phyloP scores from a whole-genome alignment of 352 stramenopile species.

The Globisporangium middletonii region DNA sequence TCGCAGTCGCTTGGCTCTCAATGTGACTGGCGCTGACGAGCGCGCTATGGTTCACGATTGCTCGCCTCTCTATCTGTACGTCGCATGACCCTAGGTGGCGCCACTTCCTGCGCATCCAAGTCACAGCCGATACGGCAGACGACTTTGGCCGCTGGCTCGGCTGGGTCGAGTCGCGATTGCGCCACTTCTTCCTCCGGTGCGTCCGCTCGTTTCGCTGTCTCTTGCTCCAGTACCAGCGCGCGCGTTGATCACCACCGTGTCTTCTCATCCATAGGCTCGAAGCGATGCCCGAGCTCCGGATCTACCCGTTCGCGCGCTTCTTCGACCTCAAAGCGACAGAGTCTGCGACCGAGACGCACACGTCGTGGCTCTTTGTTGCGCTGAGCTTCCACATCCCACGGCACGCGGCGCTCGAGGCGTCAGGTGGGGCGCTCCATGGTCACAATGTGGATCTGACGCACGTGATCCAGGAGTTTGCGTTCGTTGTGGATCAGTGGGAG shows the following conservation, averaged over 20 bases:
- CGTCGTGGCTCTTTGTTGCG: conserved; percentile 74
- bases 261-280: conserved; percentile 38
- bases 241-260: background rate
- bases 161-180: conserved; percentile 83
- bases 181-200: conserved; percentile 74
- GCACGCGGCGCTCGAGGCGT: background rate
- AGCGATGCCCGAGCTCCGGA: conserved; percentile 41
- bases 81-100: conserved; percentile 36
- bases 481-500: conserved; percentile 72
- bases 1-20: background rate
- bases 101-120: conserved; percentile 78
- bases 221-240: too few relatives aligned
- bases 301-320: conserved; percentile 79
- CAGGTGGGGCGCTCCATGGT: conserved; percentile 3
- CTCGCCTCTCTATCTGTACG: background rate
- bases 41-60: background rate
- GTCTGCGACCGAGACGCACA: conserved; percentile 20
- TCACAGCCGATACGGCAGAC: conserved; percentile 44
- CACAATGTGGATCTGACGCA: conserved; percentile 60
- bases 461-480: conserved; percentile 73
- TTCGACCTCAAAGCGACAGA: conserved; percentile 45
- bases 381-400: conserved; percentile 57
- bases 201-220: background rate
- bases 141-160: conserved; percentile 77
- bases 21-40: background rate